A percentile compares a stretch with the other conserved stretches of the same genome.
phyloP scores from a whole-genome alignment of 176 grass and related monocot species.

The Olyra latifolia region DNA sequence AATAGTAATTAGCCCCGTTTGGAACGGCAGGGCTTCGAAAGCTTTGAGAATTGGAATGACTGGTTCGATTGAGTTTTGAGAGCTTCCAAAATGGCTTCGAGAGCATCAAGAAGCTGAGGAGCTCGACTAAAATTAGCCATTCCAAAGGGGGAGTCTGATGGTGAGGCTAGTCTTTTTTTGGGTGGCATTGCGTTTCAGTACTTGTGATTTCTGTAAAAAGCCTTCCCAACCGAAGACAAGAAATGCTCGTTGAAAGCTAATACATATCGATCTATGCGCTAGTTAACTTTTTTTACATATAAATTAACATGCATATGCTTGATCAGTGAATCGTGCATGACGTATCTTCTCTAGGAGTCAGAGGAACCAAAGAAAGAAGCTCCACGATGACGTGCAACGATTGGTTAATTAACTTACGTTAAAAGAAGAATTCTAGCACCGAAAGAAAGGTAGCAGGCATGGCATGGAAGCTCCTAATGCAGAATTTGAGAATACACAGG shows the following conservation, averaged over 20 bases:
- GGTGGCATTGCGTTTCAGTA: neutral
- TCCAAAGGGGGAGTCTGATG: too few relatives aligned
- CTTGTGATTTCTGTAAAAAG: neutral
- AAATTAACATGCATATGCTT: neutral
- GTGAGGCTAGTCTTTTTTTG: too few relatives aligned
- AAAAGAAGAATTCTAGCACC: conserved; percentile 17
- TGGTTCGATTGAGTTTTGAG: too few relatives aligned
- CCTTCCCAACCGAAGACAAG: conserved; percentile 4
- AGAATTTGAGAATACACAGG: conserved; percentile 16
- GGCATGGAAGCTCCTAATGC: conserved; percentile 30
- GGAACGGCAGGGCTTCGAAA: too few relatives aligned
- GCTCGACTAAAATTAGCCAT: too few relatives aligned
- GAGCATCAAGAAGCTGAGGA: too few relatives aligned
- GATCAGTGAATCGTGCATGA: conserved; percentile 30
- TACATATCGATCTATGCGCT: neutral
- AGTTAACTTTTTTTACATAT: neutral
- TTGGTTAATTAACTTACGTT: conserved; percentile 23
- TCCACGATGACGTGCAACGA: conserved; percentile 11
- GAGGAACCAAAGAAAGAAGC: conserved; percentile 38
- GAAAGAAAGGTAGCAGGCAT: conserved; percentile 21
- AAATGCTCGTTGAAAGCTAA: neutral
- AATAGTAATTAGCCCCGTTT: too few relatives aligned
- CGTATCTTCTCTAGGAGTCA: conserved; percentile 26
- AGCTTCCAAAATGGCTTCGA: too few relatives aligned
- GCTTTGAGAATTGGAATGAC: too few relatives aligned